Conservation (phyloP, 305 asterid species). For the Ruellia speciosa region DNA sequence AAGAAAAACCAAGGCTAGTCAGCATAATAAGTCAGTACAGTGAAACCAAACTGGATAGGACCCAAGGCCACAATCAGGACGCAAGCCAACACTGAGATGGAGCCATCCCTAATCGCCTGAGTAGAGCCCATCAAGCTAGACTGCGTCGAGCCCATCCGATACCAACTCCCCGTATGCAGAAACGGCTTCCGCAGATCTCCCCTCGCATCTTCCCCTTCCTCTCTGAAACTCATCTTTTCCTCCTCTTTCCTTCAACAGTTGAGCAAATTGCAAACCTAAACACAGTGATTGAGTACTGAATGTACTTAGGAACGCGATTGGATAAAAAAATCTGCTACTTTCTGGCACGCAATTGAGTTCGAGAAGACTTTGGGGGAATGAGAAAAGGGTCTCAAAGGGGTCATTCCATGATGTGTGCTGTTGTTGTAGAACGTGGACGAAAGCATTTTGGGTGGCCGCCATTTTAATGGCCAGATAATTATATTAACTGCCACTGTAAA, state of each 20-base stretch:
- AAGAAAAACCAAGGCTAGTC: neutral
- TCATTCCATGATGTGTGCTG: too few relatives aligned
- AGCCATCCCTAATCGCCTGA: slow-evolving; percentile 69
- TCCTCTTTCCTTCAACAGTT: neutral
- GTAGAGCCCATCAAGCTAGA: slow-evolving; percentile 71
- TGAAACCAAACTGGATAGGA: slow-evolving; percentile 96
- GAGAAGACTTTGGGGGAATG: neutral
- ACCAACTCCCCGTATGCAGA: slow-evolving; percentile 90
- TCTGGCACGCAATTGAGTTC: neutral
- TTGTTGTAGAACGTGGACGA: too few relatives aligned
- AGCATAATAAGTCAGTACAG: slow-evolving; percentile 36
- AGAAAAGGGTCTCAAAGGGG: too few relatives aligned
- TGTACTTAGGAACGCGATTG: too few relatives aligned
- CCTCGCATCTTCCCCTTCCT: slow-evolving; percentile 68
- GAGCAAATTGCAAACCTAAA: neutral
- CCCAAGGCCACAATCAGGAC: slow-evolving; percentile 93
- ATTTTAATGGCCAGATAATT: too few relatives aligned
- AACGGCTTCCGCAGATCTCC: slow-evolving; percentile 84
- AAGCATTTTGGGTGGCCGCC: too few relatives aligned
- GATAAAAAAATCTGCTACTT: neutral
- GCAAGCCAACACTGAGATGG: slow-evolving; percentile 87
- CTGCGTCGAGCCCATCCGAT: slow-evolving; percentile 76
- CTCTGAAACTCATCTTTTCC: slow-evolving; percentile 65
- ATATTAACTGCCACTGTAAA: too few relatives aligned
- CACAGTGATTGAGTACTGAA: neutral